Conservation (phyloP, 2,329 filamentous ascomycete genomes). For the Colletotrichum orchidophilum region DNA sequence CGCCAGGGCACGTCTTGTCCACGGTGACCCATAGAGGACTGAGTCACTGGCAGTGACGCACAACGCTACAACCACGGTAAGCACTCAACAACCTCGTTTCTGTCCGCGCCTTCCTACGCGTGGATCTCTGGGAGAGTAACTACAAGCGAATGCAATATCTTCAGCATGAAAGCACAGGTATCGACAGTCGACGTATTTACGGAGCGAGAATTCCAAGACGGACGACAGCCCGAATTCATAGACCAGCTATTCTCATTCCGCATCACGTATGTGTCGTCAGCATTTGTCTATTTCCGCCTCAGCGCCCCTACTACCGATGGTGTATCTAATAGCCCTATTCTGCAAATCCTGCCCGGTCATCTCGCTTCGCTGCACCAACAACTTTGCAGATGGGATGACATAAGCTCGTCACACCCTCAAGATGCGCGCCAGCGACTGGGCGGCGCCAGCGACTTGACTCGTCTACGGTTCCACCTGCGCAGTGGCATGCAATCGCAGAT, state of each 20-base stretch:
- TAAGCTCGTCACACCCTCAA: no score
- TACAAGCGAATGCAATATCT: background rate
- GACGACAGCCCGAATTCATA: slow-evolving; percentile 1
- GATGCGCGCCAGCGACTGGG: no score
- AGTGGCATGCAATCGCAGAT: no score
- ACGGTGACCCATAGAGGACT: background rate
- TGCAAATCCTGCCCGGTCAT: background rate
- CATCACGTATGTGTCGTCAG: background rate
- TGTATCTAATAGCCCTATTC: background rate
- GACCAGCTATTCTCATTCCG: background rate
- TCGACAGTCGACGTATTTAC: background rate
- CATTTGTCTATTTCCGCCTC: background rate
- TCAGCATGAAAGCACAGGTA: background rate
- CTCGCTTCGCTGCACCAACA: background rate
- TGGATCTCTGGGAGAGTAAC: background rate
- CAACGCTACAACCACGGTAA: background rate
- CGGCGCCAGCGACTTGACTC: no score
- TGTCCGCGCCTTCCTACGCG: background rate
- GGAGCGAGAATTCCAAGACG: no score
- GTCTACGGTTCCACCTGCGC: no score
- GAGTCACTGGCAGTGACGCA: background rate
- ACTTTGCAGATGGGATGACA: no score
- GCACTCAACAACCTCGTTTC: background rate
- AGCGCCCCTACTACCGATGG: background rate
- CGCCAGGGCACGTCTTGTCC: slow-evolving; percentile 2